Percentiles rank a stretch among this genome's conserved stretches.
phyloP scores from a whole-genome alignment of 495 filamentous ascomycete genomes.

The Daldinia childiae region DNA sequence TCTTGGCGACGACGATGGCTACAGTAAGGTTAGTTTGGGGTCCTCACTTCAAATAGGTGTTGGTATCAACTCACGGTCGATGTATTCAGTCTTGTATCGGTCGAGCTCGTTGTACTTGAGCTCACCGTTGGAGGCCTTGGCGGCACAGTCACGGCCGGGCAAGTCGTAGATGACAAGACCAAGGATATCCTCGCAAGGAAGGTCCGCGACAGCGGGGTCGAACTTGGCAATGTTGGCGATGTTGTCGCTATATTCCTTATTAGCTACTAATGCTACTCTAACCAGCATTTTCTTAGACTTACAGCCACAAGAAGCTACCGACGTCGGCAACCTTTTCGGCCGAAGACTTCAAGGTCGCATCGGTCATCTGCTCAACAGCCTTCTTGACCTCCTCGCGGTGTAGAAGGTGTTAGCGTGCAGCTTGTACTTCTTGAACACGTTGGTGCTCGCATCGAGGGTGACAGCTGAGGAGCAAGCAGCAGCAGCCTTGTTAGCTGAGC shows the following conservation, averaged over 20 bases:
- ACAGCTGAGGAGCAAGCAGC: constrained; percentile 60
- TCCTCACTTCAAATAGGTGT: constrained; percentile 31
- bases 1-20: constrained; percentile 65
- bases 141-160: constrained; percentile 80
- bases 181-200: constrained; percentile 64
- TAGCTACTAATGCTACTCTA: constrained; percentile 9
- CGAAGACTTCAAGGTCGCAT: constrained; percentile 48
- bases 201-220: constrained; percentile 64
- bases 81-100: constrained; percentile 74
- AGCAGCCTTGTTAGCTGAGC: constrained; percentile 45
- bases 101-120: constrained; percentile 69
- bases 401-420: constrained; percentile 68
- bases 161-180: constrained; percentile 81
- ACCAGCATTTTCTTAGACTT: constrained; percentile 36
- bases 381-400: constrained; percentile 62
- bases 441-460: constrained; percentile 61
- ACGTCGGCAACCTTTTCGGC: constrained; percentile 68
- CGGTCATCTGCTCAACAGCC: constrained; percentile 55
- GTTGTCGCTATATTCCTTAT: constrained; percentile 55
- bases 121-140: constrained; percentile 80
- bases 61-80: constrained; percentile 63
- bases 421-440: constrained; percentile 62
- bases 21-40: constrained; percentile 32
- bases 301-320: constrained; percentile 78
- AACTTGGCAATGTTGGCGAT: constrained; percentile 68